Evolutionary conservation across 2,329 filamentous ascomycete genomes (phyloP).

Genomic region (Geosmithia morbida): DNA sequence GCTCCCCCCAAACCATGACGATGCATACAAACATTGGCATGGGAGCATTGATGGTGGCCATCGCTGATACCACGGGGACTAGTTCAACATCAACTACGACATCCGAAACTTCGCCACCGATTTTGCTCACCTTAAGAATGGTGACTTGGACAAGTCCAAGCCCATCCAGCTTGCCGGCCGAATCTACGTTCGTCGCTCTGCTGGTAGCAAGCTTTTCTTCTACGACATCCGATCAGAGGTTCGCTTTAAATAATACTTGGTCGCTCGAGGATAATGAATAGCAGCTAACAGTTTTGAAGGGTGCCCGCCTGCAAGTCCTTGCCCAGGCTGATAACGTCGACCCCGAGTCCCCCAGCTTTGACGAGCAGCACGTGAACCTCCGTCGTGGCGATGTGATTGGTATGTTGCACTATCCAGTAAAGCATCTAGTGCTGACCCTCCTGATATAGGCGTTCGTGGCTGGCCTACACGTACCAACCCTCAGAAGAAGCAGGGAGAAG

Average conservation of each 20-base stretch:
- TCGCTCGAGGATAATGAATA: neutral
- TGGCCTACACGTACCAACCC: constrained; percentile 54
- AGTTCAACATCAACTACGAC: constrained; percentile 73
- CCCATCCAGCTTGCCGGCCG: constrained; percentile 67
- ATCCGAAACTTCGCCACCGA: constrained; percentile 66
- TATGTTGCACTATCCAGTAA: constrained; percentile 2
- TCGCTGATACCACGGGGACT: constrained; percentile 1
- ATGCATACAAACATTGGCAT: neutral
- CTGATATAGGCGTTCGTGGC: constrained; percentile 11
- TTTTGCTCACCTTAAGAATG: constrained; percentile 72
- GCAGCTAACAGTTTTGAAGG: constrained; percentile 13
- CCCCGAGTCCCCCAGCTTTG: constrained; percentile 54
- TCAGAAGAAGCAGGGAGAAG: constrained; percentile 73
- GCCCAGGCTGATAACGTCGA: constrained; percentile 71
- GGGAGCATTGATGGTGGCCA: no score
- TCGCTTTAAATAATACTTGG: constrained; percentile 1
- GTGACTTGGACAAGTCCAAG: constrained; percentile 65
- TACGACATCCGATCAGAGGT: constrained; percentile 48
- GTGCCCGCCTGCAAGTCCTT: constrained; percentile 73
- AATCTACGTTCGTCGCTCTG: constrained; percentile 76
- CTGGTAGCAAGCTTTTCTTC: constrained; percentile 78
- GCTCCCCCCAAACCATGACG: neutral
- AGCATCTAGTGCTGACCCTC: neutral
- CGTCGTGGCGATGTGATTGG: constrained; percentile 89
- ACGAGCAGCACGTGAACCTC: constrained; percentile 78